These are phyloP conservation scores for Phaffia rhodozyma DNA, from an alignment of 1,284 basidiomycete genomes.

Conservation along the genomic window DNA sequence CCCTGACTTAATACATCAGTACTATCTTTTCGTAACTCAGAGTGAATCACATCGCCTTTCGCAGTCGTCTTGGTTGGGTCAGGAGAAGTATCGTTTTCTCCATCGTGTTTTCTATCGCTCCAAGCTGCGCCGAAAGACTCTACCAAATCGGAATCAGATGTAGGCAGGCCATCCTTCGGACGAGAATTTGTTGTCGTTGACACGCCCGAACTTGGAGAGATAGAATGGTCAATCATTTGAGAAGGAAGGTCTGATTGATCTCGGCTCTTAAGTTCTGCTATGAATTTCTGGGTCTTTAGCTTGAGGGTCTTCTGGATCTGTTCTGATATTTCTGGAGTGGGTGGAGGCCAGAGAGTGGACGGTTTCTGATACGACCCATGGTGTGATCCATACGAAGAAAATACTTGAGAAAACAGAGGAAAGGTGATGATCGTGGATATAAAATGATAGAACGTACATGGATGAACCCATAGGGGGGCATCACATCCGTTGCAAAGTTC, in stretches of 20 bases:
- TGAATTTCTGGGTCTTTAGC: constrained; percentile 47
- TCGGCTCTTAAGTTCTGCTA: not conserved
- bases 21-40: not conserved
- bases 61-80: no score
- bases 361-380: constrained; percentile 53
- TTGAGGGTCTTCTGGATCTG: constrained; percentile 53
- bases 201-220: no score
- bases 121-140: no score
- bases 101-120: no score
- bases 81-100: no score
- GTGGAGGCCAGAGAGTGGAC: constrained; percentile 82
- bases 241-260: not conserved
- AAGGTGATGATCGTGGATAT: constrained; percentile 41
- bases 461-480: constrained; percentile 41
- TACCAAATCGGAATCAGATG: no score
- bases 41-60: no score
- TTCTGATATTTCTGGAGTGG: constrained; percentile 55
- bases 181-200: no score
- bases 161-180: no score
- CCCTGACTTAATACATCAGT: not conserved
- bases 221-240: not conserved
- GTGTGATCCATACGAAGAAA: not conserved
- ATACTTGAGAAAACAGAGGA: constrained; percentile 5
- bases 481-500: constrained; percentile 76
- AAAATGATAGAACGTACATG: constrained; percentile 26